A percentile compares a stretch with the other conserved stretches of the same genome.
These are phyloP conservation scores for Mariannaea elegans DNA, from an alignment of 2,329 filamentous ascomycete genomes.

Conservation along the genomic window DNA sequence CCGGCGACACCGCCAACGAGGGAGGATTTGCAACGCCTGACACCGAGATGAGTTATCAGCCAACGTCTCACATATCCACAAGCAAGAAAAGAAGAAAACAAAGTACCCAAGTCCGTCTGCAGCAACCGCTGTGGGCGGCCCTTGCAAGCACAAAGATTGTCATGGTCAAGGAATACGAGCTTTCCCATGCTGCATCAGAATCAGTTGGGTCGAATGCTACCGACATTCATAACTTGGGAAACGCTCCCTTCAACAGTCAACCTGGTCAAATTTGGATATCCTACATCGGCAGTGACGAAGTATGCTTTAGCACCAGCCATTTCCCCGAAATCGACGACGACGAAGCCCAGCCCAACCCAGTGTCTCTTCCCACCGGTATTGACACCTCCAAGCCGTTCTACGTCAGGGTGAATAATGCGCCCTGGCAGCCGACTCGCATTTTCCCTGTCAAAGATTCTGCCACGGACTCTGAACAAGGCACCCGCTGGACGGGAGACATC, in stretches of 20 bases:
- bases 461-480: constrained; percentile 49
- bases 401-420: constrained; percentile 79
- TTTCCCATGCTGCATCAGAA: constrained; percentile 80
- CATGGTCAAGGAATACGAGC: constrained; percentile 89
- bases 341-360: constrained; percentile 38
- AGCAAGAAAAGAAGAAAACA: constrained; percentile 90
- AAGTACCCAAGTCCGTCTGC: constrained; percentile 87
- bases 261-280: constrained; percentile 82
- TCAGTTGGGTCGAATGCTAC: constrained; percentile 78
- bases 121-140: constrained; percentile 93
- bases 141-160: constrained; percentile 96
- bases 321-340: constrained; percentile 60
- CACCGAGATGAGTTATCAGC: constrained; percentile 52
- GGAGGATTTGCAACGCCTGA: constrained; percentile 62
- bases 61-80: constrained; percentile 58
- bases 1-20: constrained; percentile 40
- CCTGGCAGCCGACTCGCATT: constrained; percentile 82
- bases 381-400: constrained; percentile 80
- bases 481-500: constrained; percentile 76
- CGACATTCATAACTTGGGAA: constrained; percentile 80
- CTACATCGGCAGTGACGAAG: constrained; percentile 80
- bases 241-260: constrained; percentile 75
- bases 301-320: constrained; percentile 78
- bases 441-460: constrained; percentile 54
- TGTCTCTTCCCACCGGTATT: constrained; percentile 58